Conservation (phyloP, 2,329 filamentous ascomycete genomes). For the Neopestalotiopsis clavispora region DNA sequence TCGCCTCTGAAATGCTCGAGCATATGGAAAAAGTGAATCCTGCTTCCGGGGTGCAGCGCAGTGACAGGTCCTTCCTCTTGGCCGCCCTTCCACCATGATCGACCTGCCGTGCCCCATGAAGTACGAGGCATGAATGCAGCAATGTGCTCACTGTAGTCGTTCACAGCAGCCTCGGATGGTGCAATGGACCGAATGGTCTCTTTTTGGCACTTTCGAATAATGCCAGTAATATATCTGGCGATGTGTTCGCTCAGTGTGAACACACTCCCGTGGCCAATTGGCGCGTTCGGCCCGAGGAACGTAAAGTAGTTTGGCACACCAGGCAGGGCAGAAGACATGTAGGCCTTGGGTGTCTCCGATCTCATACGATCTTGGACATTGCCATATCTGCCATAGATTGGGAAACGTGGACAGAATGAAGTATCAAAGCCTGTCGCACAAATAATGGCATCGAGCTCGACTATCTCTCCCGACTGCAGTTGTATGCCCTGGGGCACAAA, state of each 20-base stretch:
- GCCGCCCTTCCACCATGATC: slow-evolving; percentile 58
- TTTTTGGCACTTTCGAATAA: slow-evolving; percentile 54
- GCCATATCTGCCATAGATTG: slow-evolving; percentile 52
- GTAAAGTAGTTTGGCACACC: slow-evolving; percentile 61
- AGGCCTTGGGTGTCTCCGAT: slow-evolving; percentile 49
- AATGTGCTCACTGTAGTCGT: slow-evolving; percentile 56
- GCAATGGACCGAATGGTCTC: slow-evolving; percentile 52
- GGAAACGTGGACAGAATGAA: slow-evolving; percentile 57
- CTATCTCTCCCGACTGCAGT: slow-evolving; percentile 50
- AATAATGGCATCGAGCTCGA: slow-evolving; percentile 59
- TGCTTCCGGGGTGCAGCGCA: slow-evolving; percentile 55
- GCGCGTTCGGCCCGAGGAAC: slow-evolving; percentile 57
- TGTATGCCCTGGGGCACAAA: slow-evolving; percentile 54
- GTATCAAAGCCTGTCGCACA: slow-evolving; percentile 64
- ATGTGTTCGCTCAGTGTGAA: slow-evolving; percentile 58
- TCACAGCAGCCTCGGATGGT: slow-evolving; percentile 50
- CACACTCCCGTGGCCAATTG: slow-evolving; percentile 55
- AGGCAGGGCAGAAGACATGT: slow-evolving; percentile 58
- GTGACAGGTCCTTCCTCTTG: slow-evolving; percentile 48
- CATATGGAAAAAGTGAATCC: slow-evolving; percentile 59
- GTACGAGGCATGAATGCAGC: slow-evolving; percentile 58
- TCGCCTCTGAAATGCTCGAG: slow-evolving; percentile 54
- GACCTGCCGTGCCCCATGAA: slow-evolving; percentile 51
- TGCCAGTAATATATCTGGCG: slow-evolving; percentile 54
- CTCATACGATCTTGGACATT: slow-evolving; percentile 56